A percentile compares a stretch with the other conserved stretches of the same genome.
phyloP scores from a whole-genome alignment of 257 asterid genomes.

The Lycium barbarum region DNA sequence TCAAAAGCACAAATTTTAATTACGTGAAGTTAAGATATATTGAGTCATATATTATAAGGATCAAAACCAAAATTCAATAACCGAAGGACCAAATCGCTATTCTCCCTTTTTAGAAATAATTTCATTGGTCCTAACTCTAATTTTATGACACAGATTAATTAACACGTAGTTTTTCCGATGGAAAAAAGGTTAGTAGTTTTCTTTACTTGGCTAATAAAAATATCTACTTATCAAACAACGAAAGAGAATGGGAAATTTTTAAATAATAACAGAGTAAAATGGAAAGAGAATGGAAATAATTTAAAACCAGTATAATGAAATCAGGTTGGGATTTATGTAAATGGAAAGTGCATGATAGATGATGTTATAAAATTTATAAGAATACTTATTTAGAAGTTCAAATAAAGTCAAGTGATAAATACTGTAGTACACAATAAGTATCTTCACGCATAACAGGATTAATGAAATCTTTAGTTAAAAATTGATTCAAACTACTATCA shows the following conservation, averaged over 20 bases:
- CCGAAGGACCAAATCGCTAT: too few species aligned
- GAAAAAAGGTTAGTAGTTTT: neutral
- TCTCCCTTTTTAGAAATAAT: too few species aligned
- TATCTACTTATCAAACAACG: neutral
- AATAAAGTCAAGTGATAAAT: neutral
- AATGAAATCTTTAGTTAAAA: neutral
- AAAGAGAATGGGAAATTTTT: constrained; percentile 6
- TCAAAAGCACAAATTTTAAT: too few species aligned
- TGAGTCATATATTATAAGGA: too few species aligned
- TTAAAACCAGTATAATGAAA: neutral
- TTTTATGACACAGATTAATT: too few species aligned
- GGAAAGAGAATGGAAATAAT: neutral
- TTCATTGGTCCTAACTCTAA: neutral
- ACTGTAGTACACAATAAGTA: neutral
- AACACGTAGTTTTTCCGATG: neutral
- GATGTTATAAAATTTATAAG: neutral
- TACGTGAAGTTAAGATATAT: too few species aligned
- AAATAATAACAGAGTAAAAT: neutral
- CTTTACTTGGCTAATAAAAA: neutral
- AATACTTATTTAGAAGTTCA: neutral
- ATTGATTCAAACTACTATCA: neutral
- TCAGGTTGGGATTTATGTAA: neutral
- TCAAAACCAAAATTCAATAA: too few species aligned
- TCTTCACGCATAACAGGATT: neutral
- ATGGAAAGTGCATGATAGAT: neutral